Percentiles rank a stretch among this genome's conserved stretches.
These are phyloP conservation scores for Mycena sp. DNA, from an alignment of 1,284 basidiomycete genomes.

Conservation along the genomic window DNA sequence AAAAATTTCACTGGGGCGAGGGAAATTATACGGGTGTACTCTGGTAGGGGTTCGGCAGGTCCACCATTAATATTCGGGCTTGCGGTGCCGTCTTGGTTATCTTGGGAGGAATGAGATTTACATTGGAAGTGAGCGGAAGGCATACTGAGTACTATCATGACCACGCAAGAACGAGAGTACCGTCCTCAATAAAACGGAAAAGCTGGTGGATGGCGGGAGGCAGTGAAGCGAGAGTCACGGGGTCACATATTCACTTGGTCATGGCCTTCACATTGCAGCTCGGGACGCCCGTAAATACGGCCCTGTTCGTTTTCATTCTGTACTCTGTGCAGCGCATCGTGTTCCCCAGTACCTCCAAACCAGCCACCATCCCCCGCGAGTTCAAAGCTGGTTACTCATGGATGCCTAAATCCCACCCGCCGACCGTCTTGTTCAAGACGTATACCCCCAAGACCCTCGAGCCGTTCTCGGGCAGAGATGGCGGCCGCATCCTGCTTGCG, in stretches of 20 bases:
- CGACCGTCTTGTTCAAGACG: slow-evolving; percentile 78
- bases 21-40: slow-evolving; percentile 35
- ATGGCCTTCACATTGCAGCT: slow-evolving; percentile 50
- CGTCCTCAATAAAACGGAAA: too few species aligned
- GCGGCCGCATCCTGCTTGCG: slow-evolving; percentile 83
- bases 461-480: slow-evolving; percentile 76
- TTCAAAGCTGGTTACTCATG: slow-evolving; percentile 88
- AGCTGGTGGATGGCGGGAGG: too few species aligned
- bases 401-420: slow-evolving; percentile 85
- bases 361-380: slow-evolving; percentile 67
- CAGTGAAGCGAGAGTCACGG: not conserved
- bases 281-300: slow-evolving; percentile 79
- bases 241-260: slow-evolving; percentile 14
- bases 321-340: slow-evolving; percentile 82
- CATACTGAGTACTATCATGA: slow-evolving; percentile 34
- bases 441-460: slow-evolving; percentile 83
- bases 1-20: not conserved
- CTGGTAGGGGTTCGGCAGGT: slow-evolving; percentile 33
- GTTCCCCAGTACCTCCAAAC: slow-evolving; percentile 68
- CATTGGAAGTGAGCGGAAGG: not conserved
- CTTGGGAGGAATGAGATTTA: slow-evolving; percentile 2
- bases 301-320: slow-evolving; percentile 80
- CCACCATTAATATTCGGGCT: slow-evolving; percentile 8
- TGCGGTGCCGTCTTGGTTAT: slow-evolving; percentile 21
- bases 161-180: not conserved